Percentiles rank a stretch among this genome's conserved stretches.
Conservation (phyloP, 805 yeast genomes). For the Suhomyces canberraensis region DNA sequence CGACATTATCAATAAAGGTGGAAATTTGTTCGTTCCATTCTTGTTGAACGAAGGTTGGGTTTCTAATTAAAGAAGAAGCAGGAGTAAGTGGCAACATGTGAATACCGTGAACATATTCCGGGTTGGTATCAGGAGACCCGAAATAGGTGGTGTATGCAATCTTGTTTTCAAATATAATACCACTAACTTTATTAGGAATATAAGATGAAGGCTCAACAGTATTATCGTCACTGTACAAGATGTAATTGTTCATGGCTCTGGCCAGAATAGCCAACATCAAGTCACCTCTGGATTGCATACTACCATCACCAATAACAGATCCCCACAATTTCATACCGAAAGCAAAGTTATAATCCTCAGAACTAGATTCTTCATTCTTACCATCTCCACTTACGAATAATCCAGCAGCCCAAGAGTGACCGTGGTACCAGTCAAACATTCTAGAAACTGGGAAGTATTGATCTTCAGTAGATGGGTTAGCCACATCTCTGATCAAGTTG, state of each 20-base stretch:
- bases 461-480: constrained; percentile 20
- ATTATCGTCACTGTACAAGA: constrained; percentile 18
- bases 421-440: constrained; percentile 24
- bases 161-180: constrained; percentile 23
- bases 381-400: constrained; percentile 18
- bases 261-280: constrained; percentile 21
- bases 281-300: constrained; percentile 25
- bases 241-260: constrained; percentile 20
- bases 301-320: constrained; percentile 15
- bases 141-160: constrained; percentile 22
- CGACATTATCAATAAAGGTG: constrained; percentile 36
- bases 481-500: constrained; percentile 23
- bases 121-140: constrained; percentile 15
- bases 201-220: constrained; percentile 13
- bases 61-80: constrained; percentile 19
- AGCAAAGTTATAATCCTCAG: constrained; percentile 25
- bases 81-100: constrained; percentile 27
- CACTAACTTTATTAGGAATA: constrained; percentile 20
- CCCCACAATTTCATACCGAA: constrained; percentile 28
- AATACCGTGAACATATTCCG: constrained; percentile 24
- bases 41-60: constrained; percentile 17
- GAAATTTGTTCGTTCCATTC: constrained; percentile 22
- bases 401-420: constrained; percentile 28
- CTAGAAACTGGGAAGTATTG: constrained; percentile 20
- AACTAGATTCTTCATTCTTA: constrained; percentile 20